Conservation (phyloP, 2,329 filamentous ascomycete genomes). For the Verticillium isaacii region DNA sequence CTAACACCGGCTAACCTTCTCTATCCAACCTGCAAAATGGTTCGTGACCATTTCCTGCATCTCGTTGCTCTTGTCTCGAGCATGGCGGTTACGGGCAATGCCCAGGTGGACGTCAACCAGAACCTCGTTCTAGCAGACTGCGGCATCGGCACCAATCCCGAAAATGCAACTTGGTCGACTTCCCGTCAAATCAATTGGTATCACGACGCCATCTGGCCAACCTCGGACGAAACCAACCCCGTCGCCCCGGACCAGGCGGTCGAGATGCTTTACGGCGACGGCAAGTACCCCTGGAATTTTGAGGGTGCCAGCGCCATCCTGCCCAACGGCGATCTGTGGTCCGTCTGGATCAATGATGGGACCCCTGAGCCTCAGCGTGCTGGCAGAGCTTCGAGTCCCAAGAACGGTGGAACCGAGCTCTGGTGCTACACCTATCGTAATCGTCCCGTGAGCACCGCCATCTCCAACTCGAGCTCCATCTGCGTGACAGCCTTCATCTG, state of each 20-base stretch:
- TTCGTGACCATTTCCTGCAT: neutral
- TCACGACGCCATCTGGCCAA: constrained; percentile 30
- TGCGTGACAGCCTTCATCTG: constrained; percentile 38
- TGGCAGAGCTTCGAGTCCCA: constrained; percentile 33
- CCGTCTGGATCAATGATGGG: constrained; percentile 34
- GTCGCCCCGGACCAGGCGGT: constrained; percentile 31
- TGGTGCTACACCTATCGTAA: constrained; percentile 38
- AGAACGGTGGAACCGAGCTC: constrained; percentile 31
- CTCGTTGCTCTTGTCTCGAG: neutral
- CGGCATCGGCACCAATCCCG: constrained; percentile 35
- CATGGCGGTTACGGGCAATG: constrained; percentile 4
- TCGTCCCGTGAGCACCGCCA: constrained; percentile 29
- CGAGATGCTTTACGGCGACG: constrained; percentile 31
- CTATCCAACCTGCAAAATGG: neutral
- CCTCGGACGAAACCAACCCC: constrained; percentile 26
- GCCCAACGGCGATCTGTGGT: constrained; percentile 33
- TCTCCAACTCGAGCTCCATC: constrained; percentile 29
- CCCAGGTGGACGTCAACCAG: constrained; percentile 24
- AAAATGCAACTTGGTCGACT: constrained; percentile 33
- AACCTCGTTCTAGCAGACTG: constrained; percentile 36
- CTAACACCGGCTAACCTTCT: neutral
- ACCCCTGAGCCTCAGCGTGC: constrained; percentile 34
- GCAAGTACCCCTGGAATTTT: constrained; percentile 33
- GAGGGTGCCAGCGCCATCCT: constrained; percentile 31
- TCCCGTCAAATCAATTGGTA: constrained; percentile 41